A percentile compares a stretch with the other conserved stretches of the same genome.
These are phyloP conservation scores for Euphorbia celastroides DNA, from an alignment of 441 rosid species.

Conservation along the genomic window DNA sequence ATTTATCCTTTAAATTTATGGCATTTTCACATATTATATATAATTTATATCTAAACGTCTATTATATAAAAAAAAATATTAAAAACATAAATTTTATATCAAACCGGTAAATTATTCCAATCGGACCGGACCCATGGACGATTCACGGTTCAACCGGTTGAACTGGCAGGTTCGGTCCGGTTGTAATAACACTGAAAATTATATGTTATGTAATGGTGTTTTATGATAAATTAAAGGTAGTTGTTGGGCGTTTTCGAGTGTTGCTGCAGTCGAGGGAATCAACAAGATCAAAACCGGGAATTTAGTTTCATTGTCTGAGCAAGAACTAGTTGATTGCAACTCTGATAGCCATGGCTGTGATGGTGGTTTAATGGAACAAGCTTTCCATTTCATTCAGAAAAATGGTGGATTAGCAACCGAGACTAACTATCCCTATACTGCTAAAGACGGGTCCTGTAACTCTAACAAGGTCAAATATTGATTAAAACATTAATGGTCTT, in stretches of 20 bases:
- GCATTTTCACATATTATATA: no score
- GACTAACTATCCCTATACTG: conserved; percentile 52
- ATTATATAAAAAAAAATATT: no score
- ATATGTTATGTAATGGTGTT: no score
- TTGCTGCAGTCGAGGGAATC: conserved; percentile 73
- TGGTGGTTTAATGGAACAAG: conserved; percentile 77
- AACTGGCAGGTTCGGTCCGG: no score
- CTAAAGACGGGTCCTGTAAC: conserved; percentile 43
- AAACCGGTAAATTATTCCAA: no score
- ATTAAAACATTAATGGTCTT: no score
- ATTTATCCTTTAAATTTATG: no score
- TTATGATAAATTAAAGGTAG: conserved; percentile 44
- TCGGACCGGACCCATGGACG: no score
- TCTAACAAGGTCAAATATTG: conserved; percentile 24
- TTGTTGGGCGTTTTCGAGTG: conserved; percentile 83
- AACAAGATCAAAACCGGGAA: conserved; percentile 58
- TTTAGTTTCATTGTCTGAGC: conserved; percentile 60
- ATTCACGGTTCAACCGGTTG: no score
- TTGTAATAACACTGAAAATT: no score
- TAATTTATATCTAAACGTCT: no score
- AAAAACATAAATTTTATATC: no score
- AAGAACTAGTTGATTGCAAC: conserved; percentile 64
- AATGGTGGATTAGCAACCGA: conserved; percentile 65
- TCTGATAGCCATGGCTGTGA: conserved; percentile 56
- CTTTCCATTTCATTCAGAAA: conserved; percentile 54